Evolutionary conservation across 345 rosid species (phyloP).

Genomic region (Kernera saxatilis): DNA sequence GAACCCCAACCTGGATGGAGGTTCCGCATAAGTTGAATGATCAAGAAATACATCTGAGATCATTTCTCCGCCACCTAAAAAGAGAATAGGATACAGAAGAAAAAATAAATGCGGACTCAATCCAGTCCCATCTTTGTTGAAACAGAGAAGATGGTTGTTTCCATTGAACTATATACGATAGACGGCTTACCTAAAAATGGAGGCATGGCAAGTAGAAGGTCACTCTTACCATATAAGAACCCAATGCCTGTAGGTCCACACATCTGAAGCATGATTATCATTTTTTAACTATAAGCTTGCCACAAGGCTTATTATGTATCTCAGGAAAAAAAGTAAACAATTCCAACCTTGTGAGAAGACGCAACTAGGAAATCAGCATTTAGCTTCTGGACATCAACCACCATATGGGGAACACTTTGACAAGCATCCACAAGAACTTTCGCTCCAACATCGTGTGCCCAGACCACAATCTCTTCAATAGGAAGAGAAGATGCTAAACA

Average conservation of each 20-base stretch:
- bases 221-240: constrained; percentile 85
- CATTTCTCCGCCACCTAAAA: constrained; percentile 95
- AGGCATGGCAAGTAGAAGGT: constrained; percentile 66
- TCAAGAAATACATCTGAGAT: constrained; percentile 89
- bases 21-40: constrained; percentile 92
- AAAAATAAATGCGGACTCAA: not conserved
- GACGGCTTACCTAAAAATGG: constrained; percentile 81
- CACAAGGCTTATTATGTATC: constrained; percentile 20
- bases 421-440: constrained; percentile 94
- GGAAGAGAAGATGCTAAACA: constrained; percentile 75
- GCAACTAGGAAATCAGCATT: constrained; percentile 92
- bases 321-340: constrained; percentile 14
- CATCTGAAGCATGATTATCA: constrained; percentile 98
- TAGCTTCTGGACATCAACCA: constrained; percentile 74
- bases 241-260: constrained; percentile 99
- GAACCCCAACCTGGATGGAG: constrained; percentile 77
- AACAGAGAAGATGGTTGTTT: not conserved
- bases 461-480: constrained; percentile 53
- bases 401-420: constrained; percentile 96
- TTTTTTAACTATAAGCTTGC: constrained; percentile 45
- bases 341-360: constrained; percentile 92
- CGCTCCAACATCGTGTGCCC: constrained; percentile 76
- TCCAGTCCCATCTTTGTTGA: not conserved
- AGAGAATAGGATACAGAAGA: not conserved
- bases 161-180: not conserved